Percentiles rank a stretch among this genome's conserved stretches.
These are phyloP conservation scores for Sclerotinia minor DNA, from an alignment of 2,329 filamentous ascomycete genomes.

Conservation along the genomic window DNA sequence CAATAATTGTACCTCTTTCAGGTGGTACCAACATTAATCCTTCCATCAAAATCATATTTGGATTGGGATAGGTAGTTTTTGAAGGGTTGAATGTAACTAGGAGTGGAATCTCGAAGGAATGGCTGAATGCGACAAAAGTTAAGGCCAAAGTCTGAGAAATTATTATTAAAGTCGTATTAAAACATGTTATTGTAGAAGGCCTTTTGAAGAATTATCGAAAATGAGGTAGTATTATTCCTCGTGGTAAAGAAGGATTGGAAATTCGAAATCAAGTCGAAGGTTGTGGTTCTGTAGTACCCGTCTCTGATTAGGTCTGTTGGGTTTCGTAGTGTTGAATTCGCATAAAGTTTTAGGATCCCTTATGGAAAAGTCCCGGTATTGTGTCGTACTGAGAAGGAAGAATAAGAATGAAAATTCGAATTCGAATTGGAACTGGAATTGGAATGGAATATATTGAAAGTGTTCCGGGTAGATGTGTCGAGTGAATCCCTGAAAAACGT, in stretches of 20 bases:
- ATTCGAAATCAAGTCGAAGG: background rate
- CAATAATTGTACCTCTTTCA: constrained; percentile 54
- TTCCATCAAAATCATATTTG: constrained; percentile 49
- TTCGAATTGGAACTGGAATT: background rate
- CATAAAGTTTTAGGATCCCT: background rate
- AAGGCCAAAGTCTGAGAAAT: background rate
- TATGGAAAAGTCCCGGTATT: background rate
- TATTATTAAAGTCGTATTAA: constrained; percentile 15
- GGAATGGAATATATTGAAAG: constrained; percentile 5
- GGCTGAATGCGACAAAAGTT: background rate
- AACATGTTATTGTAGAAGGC: constrained; percentile 1
- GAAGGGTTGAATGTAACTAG: background rate
- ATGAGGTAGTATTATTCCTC: background rate
- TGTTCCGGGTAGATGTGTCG: background rate
- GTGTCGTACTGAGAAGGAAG: background rate
- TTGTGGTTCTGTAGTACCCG: constrained; percentile 15
- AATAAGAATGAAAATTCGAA: constrained; percentile 11
- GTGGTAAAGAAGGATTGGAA: background rate
- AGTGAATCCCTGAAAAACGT: background rate
- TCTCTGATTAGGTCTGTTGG: constrained; percentile 7
- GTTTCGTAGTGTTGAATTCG: constrained; percentile 1
- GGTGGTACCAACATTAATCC: constrained; percentile 52
- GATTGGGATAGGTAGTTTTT: too few species aligned
- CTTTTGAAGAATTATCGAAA: background rate
- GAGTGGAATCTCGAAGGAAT: too few species aligned